These are phyloP conservation scores for Bipolaris zeicola DNA, from an alignment of 2,329 filamentous ascomycete species.

Conservation along the genomic window DNA sequence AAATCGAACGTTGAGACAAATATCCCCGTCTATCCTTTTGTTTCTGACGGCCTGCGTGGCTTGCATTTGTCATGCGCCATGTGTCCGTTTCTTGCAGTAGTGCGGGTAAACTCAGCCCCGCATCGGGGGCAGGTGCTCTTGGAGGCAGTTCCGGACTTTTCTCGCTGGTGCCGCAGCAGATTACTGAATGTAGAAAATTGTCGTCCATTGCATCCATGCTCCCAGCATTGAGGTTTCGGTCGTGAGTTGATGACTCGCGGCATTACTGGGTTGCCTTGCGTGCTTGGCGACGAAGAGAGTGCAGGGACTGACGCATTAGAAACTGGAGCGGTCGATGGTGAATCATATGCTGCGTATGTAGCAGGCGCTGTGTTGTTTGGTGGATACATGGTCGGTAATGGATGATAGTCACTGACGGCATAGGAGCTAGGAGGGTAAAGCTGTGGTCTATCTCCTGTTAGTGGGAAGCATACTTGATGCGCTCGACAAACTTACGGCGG, in stretches of 20 bases:
- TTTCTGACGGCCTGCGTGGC: constrained; percentile 61
- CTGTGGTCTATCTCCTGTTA: constrained; percentile 32
- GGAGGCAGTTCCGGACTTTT: constrained; percentile 88
- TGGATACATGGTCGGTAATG: constrained; percentile 47
- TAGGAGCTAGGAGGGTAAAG: constrained; percentile 45
- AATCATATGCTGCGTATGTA: constrained; percentile 42
- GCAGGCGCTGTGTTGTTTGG: constrained; percentile 39
- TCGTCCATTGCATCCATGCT: constrained; percentile 93
- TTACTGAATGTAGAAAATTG: constrained; percentile 98
- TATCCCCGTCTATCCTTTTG: constrained; percentile 25
- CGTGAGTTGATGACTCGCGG: constrained; percentile 72
- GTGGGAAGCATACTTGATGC: background rate
- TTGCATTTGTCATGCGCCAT: constrained; percentile 91
- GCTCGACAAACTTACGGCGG: constrained; percentile 35
- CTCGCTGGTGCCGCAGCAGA: constrained; percentile 85
- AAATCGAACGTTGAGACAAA: background rate
- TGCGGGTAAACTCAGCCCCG: constrained; percentile 90
- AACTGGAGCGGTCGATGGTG: constrained; percentile 29
- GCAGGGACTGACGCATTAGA: constrained; percentile 26
- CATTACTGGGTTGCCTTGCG: constrained; percentile 35
- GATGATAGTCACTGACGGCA: constrained; percentile 40
- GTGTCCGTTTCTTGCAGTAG: constrained; percentile 86
- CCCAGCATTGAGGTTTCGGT: constrained; percentile 96
- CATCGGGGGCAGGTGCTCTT: constrained; percentile 92
- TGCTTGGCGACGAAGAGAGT: constrained; percentile 36